phyloP scores from a whole-genome alignment of 1,284 basidiomycete genomes.

The Ceratobasidium sp. region DNA sequence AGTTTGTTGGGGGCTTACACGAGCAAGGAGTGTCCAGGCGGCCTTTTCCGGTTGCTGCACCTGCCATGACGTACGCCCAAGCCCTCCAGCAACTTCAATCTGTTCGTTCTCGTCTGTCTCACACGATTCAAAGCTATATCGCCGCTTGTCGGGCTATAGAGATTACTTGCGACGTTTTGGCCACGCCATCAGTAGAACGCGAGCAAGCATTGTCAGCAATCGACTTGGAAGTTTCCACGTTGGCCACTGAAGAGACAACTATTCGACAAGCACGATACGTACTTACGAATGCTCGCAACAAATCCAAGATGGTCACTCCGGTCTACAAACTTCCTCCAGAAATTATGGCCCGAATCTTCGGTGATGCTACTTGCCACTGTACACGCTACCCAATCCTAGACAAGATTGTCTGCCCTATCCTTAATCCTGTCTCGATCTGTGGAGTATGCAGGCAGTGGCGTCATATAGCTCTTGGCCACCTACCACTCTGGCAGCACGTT shows the following conservation, averaged over 20 bases:
- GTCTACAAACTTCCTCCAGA: background rate
- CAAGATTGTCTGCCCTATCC: background rate
- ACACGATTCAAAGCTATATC: background rate
- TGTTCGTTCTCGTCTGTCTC: background rate
- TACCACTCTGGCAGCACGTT: constrained; percentile 1
- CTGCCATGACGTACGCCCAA: too few species aligned
- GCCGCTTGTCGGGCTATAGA: background rate
- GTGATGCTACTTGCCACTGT: background rate
- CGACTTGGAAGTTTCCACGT: background rate
- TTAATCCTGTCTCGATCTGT: background rate
- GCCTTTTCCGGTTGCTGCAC: too few species aligned
- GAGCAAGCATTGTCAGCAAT: background rate
- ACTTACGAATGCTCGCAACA: background rate
- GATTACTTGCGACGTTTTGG: background rate
- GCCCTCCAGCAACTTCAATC: background rate
- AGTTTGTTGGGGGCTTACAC: too few species aligned
- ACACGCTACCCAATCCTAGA: background rate
- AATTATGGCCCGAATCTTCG: background rate
- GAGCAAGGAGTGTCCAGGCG: too few species aligned
- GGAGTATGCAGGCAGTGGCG: constrained; percentile 5
- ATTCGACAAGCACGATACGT: background rate
- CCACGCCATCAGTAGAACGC: background rate
- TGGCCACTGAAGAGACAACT: background rate
- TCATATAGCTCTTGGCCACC: background rate
- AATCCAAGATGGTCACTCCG: background rate